phyloP scores from a whole-genome alignment of 345 rosid genomes.

The Excoecaria agallocha region DNA sequence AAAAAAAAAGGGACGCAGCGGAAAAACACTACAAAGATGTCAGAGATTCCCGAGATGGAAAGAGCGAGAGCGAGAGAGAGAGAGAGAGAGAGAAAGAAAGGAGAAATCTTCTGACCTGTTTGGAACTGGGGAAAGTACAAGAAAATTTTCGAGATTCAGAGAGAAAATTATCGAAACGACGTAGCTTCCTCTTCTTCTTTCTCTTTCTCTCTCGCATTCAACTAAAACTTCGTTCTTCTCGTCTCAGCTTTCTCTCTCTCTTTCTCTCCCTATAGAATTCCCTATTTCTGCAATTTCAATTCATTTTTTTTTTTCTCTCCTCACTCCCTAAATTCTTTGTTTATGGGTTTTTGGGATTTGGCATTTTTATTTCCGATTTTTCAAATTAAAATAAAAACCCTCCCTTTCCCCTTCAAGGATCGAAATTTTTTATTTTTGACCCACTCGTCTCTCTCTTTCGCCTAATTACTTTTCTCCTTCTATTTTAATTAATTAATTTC shows the following conservation, averaged over 20 bases:
- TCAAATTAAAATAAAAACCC: neutral
- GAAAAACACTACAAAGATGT: constrained; percentile 9
- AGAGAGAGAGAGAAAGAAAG: constrained; percentile 11
- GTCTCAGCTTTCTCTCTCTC: neutral
- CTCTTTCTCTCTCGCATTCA: constrained; percentile 11
- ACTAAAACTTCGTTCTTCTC: neutral
- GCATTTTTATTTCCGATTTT: neutral
- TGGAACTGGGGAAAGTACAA: constrained; percentile 20
- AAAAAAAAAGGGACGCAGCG: neutral
- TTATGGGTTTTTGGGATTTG: neutral
- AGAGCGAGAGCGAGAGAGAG: constrained; percentile 4
- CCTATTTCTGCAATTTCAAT: constrained; percentile 13
- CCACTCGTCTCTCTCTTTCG: neutral
- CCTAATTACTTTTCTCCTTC: neutral
- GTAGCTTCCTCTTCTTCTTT: constrained; percentile 9
- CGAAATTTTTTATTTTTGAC: too few relatives aligned
- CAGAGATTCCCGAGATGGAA: constrained; percentile 15
- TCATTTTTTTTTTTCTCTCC: neutral
- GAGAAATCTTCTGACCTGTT: constrained; percentile 30
- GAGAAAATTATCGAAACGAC: constrained; percentile 6
- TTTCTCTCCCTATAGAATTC: neutral
- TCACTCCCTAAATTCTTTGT: neutral
- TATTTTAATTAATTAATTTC: neutral
- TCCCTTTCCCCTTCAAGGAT: too few relatives aligned
- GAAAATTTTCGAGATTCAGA: constrained; percentile 10